phyloP scores from a whole-genome alignment of 1,284 basidiomycete species.

The Sphaerobolus stellatus region DNA sequence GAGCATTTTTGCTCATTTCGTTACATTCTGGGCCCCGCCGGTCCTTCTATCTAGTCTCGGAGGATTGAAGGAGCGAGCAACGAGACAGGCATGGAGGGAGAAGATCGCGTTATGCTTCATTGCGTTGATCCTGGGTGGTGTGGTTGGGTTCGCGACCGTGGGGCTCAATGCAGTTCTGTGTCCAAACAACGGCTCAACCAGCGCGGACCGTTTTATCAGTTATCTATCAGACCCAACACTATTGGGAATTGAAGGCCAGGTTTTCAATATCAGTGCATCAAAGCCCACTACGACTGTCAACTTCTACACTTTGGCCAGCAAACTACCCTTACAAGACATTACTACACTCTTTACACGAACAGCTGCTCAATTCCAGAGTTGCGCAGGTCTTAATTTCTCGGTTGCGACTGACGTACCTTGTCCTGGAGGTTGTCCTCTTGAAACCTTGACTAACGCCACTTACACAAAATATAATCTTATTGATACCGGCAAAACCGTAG shows the following conservation, averaged over 20 bases:
- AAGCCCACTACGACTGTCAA: conserved; percentile 51
- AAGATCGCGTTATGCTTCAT: conserved; percentile 93
- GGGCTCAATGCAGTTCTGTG: conserved; percentile 93
- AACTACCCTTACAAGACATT: conserved; percentile 82
- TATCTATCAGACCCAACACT: conserved; percentile 59
- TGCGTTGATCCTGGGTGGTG: conserved; percentile 73
- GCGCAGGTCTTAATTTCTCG: conserved; percentile 57
- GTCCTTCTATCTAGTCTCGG: conserved; percentile 72
- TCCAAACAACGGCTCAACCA: conserved; percentile 60
- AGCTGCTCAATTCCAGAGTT: conserved; percentile 62
- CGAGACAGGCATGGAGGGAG: conserved; percentile 95
- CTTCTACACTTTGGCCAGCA: conserved; percentile 57
- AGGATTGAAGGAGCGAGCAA: conserved; percentile 77
- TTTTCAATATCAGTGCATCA: conserved; percentile 69
- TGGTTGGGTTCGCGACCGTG: conserved; percentile 91
- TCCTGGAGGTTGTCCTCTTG: conserved; percentile 59
- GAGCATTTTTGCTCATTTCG: conserved; percentile 75
- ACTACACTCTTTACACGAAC: conserved; percentile 79
- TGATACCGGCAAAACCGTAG: conserved; percentile 67
- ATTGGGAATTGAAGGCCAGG: conserved; percentile 76
- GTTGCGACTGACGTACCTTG: conserved; percentile 81
- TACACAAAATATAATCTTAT: conserved; percentile 59
- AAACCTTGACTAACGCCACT: conserved; percentile 54
- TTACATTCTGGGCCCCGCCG: conserved; percentile 92
- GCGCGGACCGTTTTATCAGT: conserved; percentile 61